Evolutionary conservation across 1,139 yeast species (phyloP).

Genomic region (Suhomyces yuchorum): DNA sequence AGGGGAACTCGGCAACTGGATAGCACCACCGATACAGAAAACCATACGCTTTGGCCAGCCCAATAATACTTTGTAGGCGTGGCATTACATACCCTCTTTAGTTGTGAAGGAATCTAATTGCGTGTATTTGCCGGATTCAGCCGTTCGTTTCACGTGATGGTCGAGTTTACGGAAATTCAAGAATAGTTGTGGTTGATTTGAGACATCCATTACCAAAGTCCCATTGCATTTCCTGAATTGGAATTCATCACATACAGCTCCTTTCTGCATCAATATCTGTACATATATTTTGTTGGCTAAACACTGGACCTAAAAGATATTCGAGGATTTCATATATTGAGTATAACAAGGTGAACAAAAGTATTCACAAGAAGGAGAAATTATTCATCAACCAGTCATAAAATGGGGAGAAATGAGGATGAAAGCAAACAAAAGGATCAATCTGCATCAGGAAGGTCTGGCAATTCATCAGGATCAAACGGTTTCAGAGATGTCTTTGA

Average conservation of each 20-base stretch:
- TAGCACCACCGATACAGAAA: no score
- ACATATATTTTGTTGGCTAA: not conserved
- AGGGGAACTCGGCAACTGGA: no score
- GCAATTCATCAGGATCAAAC: conserved; percentile 5
- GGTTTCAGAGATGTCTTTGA: conserved; percentile 23
- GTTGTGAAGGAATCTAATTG: not conserved
- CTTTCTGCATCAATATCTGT: not conserved
- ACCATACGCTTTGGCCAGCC: no score
- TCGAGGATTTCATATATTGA: not conserved
- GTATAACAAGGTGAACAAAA: not conserved
- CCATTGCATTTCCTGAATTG: not conserved
- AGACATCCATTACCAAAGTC: not conserved
- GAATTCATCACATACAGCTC: not conserved
- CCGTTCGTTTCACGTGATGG: not conserved
- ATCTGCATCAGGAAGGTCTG: not conserved
- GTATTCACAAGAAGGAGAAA: not conserved
- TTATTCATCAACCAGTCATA: not conserved
- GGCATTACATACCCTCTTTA: not conserved
- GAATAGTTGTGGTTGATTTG: not conserved
- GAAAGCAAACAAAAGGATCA: conserved; percentile 1
- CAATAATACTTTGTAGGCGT: not conserved
- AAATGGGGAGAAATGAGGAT: conserved; percentile 11
- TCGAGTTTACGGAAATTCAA: not conserved
- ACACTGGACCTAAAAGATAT: not conserved
- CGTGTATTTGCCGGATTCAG: not conserved